These are phyloP conservation scores for Ceratocystis cubensis DNA, from an alignment of 2,329 filamentous ascomycete species.

Conservation along the genomic window DNA sequence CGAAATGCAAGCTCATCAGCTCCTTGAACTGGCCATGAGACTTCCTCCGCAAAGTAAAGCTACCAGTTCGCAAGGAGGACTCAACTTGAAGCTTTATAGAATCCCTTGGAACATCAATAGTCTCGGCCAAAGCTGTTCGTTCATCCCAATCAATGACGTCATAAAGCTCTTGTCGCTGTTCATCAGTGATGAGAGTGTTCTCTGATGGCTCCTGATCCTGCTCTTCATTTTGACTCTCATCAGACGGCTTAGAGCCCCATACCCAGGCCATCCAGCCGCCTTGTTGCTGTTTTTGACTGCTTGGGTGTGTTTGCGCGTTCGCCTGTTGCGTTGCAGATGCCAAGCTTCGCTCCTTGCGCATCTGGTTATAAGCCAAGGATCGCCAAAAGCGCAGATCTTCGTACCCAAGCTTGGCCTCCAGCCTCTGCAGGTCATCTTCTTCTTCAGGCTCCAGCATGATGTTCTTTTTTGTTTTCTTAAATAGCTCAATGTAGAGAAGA, in stretches of 20 bases:
- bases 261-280: conserved; percentile 88
- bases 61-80: conserved; percentile 84
- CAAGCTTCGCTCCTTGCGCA: conserved; percentile 61
- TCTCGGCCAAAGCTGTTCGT: conserved; percentile 76
- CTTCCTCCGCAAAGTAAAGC: conserved; percentile 83
- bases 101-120: conserved; percentile 79
- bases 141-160: conserved; percentile 98
- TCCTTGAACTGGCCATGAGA: conserved; percentile 56
- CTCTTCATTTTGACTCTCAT: conserved; percentile 27
- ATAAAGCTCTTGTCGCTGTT: conserved; percentile 92
- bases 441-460: conserved; percentile 59
- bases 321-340: conserved; percentile 10
- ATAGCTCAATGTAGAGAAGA: conserved; percentile 76
- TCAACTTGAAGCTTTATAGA: conserved; percentile 88
- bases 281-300: conserved; percentile 45
- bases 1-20: conserved; percentile 82
- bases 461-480: conserved; percentile 81
- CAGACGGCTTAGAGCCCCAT: conserved; percentile 63
- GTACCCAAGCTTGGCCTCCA: conserved; percentile 83
- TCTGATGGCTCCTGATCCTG: conserved; percentile 40
- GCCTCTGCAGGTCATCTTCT: conserved; percentile 53
- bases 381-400: conserved; percentile 97
- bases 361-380: conserved; percentile 80
- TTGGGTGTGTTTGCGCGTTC: conserved; percentile 54
- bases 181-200: conserved; percentile 79